Base-by-base conservation (phyloP, 2,329 filamentous ascomycete species). In the Fusarium succisae region DNA sequence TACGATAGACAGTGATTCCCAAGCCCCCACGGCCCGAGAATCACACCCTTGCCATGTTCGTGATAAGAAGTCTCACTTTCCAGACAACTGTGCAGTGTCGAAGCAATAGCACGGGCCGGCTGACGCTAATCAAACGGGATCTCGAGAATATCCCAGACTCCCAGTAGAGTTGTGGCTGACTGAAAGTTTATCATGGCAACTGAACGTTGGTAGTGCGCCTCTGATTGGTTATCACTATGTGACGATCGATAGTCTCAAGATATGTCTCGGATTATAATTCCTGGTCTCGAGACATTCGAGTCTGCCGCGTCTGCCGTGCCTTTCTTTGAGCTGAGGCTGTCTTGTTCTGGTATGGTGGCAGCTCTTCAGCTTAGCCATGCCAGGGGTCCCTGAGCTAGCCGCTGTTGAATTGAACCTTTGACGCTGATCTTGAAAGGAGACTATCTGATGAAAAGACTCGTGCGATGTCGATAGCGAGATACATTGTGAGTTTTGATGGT, bases 101-200 rank as follows among this genome's bases (percentile, higher is more conserved):
- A 56, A 39, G 43, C 51, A 43, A 44, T 57, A 32, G 45, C 51
- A 57, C 58, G 45, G 65, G 65, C 65, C 58, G 47, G 35, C 28
- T 53, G 44, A 18, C 43, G 38, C 66, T 57, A 70, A 41, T 44
- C 39, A n/a, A 54, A 35, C 41, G 39, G 32, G 26, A 69, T 64
- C 51, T 69, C 41, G 37, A 61, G 55, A 51, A 30, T 59, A 24
- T n/a, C 28, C 20, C 7, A 35, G 32, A 35, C 32, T 35, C 32
- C 32, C 18, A 41, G 67, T 10, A 26, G 54, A 63, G 47, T 22
- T 50, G 63, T 74, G 72, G 63, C 63, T 75, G 72, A 38, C 68
- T 74, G 72, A 69, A 41, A 39, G 48, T 45, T 55, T 30, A 50
- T 58, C 47, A 24, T 60, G 41, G 48, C 30, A 43, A 38, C 32